These are phyloP conservation scores for Datura wrightii DNA, from an alignment of 257 asterid species.

Conservation along the genomic window DNA sequence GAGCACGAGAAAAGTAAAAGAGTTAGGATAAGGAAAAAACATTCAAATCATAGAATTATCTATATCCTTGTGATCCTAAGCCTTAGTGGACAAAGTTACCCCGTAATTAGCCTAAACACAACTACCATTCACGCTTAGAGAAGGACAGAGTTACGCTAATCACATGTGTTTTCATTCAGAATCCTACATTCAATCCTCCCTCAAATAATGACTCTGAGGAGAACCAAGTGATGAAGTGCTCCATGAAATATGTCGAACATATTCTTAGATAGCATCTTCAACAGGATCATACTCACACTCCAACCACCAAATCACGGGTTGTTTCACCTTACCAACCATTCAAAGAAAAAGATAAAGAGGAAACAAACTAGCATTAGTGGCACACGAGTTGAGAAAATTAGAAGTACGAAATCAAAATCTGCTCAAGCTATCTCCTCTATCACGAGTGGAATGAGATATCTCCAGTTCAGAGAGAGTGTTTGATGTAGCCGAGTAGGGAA, in stretches of 20 bases:
- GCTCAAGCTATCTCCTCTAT: not conserved
- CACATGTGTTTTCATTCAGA: not conserved
- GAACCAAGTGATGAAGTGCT: not conserved
- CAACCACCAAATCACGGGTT: not conserved
- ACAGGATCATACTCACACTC: not conserved
- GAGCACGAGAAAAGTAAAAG: not conserved
- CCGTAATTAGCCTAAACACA: no score
- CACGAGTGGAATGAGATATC: not conserved
- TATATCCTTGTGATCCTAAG: not conserved
- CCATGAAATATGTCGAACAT: not conserved
- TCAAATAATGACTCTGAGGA: not conserved
- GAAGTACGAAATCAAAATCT: not conserved
- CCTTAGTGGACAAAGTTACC: no score
- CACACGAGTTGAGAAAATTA: not conserved
- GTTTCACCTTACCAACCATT: no score
- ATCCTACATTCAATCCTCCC: not conserved
- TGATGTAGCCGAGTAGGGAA: not conserved
- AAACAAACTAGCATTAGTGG: not conserved
- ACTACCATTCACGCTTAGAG: not conserved
- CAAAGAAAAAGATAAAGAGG: no score
- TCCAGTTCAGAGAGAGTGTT: not conserved
- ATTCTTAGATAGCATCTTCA: not conserved
- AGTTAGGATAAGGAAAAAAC: not conserved
- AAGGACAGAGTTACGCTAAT: not conserved
- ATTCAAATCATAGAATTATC: not conserved